A percentile compares a stretch with the other conserved stretches of the same genome.
These are phyloP conservation scores for Fusarium nygamai DNA, from an alignment of 2,329 filamentous ascomycete species.

Conservation along the genomic window DNA sequence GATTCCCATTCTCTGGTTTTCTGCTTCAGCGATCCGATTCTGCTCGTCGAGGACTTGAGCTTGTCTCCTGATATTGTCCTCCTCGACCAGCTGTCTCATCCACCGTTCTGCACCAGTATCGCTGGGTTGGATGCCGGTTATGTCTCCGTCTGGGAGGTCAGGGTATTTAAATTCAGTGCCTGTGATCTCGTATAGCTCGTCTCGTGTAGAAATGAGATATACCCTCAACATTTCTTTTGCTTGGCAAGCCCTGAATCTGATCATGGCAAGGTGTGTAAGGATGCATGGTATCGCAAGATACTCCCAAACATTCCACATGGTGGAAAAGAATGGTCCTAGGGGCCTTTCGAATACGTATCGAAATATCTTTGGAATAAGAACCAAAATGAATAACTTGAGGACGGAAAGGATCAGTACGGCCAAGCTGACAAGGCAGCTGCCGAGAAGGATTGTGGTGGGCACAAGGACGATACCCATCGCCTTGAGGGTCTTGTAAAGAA, in stretches of 20 bases:
- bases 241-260: neutral
- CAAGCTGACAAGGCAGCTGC: neutral
- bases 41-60: neutral
- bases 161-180: conserved; percentile 1
- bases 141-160: neutral
- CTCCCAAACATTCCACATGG: neutral
- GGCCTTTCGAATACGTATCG: neutral
- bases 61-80: neutral
- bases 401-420: neutral
- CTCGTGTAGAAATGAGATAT: neutral
- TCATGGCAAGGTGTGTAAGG: neutral
- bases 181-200: neutral
- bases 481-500: neutral
- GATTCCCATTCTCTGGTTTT: neutral
- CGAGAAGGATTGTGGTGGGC: neutral
- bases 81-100: conserved; percentile 4
- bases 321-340: neutral
- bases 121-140: neutral
- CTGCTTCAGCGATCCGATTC: neutral
- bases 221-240: neutral
- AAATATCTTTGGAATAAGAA: neutral
- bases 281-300: neutral
- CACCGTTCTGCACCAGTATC: conserved; percentile 12
- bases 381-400: neutral
- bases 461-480: neutral